Evolutionary conservation across 495 filamentous ascomycete genomes (phyloP), one percentile per base, ranked within the genome.

Genomic region (Penicillium argentinense): DNA sequence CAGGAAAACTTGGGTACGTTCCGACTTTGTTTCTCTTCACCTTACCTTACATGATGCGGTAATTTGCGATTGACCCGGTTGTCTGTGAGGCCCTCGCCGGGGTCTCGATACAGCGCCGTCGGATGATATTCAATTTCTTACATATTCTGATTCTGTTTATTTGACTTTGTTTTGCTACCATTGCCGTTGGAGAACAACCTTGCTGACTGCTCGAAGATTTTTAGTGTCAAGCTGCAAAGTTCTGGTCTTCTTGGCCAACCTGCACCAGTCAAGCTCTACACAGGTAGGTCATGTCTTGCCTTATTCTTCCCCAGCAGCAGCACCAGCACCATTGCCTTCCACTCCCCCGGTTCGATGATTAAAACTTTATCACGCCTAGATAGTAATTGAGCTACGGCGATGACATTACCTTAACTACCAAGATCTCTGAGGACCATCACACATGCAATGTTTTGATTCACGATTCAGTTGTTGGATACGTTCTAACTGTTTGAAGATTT

Each of bases 11-110:
- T n/a, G n/a, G 61, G 67, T 69, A 69, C 37, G 63, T 64, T 41
- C 32, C 33, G 22, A 30, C 43, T 21, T 37, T 34, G 14, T 27
- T 34, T 11, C 29, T 22, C 11, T 45, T 14, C 21, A 22, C 29
- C 46, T 33, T 42, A 28, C 34, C 49, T 77, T 53, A 66, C 48
- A 85, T 89, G 90, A 95, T 92, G 89, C 80, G 68, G 87, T 93
- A 96, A 96, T 96, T 96, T 96, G 90, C 90, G 90, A 90, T 90
- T 91, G 89, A 96, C 84, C 72, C 71, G 63, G 71, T n/a, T 65
- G 67, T 70, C 78, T 84, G 83, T 85, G 89, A 87, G 73, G 69
- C 85, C 80, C 87, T 84, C 83, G 89, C 90, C 88, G 80, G 88
- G 78, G 84, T 76, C 74, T 87, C 80, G 72, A 83, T 85, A 87